Percentiles rank a stretch among this genome's conserved stretches.
Evolutionary conservation across 1,284 basidiomycete genomes (phyloP).

Genomic region (Leccinum subspadiceum): DNA sequence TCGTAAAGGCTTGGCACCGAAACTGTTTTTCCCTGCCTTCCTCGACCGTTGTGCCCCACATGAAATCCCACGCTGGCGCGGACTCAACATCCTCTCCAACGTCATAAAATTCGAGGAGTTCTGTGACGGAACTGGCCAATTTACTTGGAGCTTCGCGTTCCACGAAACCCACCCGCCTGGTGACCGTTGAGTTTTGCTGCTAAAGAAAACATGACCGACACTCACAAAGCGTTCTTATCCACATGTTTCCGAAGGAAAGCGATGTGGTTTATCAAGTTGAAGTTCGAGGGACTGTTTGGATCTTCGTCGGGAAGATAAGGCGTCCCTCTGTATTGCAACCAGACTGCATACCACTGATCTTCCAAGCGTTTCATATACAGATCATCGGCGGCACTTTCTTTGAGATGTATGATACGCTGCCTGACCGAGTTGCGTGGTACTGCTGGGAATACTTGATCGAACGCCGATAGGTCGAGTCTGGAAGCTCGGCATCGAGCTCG

Average conservation of each 20-base stretch:
- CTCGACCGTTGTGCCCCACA: slow-evolving; percentile 68
- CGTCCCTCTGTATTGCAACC: slow-evolving; percentile 69
- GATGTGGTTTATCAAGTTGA: slow-evolving; percentile 75
- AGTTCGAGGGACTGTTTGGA: slow-evolving; percentile 64
- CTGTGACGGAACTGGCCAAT: slow-evolving; percentile 48
- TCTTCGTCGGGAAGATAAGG: slow-evolving; percentile 70
- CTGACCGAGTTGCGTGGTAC: slow-evolving; percentile 67
- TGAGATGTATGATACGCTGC: slow-evolving; percentile 60
- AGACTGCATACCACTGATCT: slow-evolving; percentile 77
- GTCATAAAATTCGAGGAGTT: slow-evolving; percentile 47
- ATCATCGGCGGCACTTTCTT: slow-evolving; percentile 63
- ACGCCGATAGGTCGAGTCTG: slow-evolving; percentile 67
- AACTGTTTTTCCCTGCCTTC: slow-evolving; percentile 74
- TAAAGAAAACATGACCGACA: slow-evolving; percentile 15
- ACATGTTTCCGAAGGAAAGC: slow-evolving; percentile 77
- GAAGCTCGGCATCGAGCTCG: slow-evolving; percentile 68
- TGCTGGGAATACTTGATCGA: slow-evolving; percentile 77
- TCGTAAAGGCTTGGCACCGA: slow-evolving; percentile 55
- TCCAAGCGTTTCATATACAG: slow-evolving; percentile 79
- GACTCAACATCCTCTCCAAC: slow-evolving; percentile 44
- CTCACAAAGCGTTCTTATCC: slow-evolving; percentile 84
- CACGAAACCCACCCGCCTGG: slow-evolving; percentile 57
- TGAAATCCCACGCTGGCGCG: slow-evolving; percentile 63
- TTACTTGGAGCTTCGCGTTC: slow-evolving; percentile 39
- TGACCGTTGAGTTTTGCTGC: slow-evolving; percentile 12